Base-by-base conservation (phyloP, 2,329 filamentous ascomycete genomes). In the Hypoxylon sp. region DNA sequence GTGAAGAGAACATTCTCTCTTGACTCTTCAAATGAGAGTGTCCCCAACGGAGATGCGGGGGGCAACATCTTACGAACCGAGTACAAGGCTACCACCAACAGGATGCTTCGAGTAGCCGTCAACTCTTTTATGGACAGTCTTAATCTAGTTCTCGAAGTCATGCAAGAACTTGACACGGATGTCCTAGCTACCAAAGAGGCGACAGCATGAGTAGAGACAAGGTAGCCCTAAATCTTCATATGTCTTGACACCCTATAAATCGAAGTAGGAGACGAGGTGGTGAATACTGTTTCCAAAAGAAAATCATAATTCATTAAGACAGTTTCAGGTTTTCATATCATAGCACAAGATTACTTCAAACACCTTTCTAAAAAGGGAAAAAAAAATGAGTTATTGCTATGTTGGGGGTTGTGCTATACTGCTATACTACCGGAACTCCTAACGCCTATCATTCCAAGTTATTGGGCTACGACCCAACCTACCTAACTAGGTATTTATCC, bases 81-180 rank as follows among this genome's bases (percentile, higher is more conserved):
- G 65, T 98, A 98, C 80, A 87, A 85, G 58, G 96, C 96, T 1
- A 93, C 93, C 0, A 98, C 96, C 19, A 97, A 97, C 77, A 90
- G 96, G 71, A 98, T 98, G 95, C 85, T 99, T 62, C 90, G 96
- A 46, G 96, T 99, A 2, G 92, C 95, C 2, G 94, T 97, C 61
- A 98, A 98, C 80, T 93, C 94, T 8, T 97, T 97, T 79, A 94
- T 98, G 85, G 95, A 98, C 74, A 96, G 91, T 72, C 78, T 97
- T 60, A 88, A 89, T 55, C 88, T 97, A 4, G 90, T 97, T 0
- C 78, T 97, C 43, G 92, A 94, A 58, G 91, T 97, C 14, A 97
- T 97, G 91, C 89, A 92, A 78, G 91, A 96, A 77, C 80, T 98
- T 73, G 95, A 98, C 79, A 87, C 90, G 25, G 94, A 97, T 81